Evolutionary conservation across 2,329 filamentous ascomycete species (phyloP), one percentile per base, ranked within the genome.

Genomic region (Aspergillus ustus): DNA sequence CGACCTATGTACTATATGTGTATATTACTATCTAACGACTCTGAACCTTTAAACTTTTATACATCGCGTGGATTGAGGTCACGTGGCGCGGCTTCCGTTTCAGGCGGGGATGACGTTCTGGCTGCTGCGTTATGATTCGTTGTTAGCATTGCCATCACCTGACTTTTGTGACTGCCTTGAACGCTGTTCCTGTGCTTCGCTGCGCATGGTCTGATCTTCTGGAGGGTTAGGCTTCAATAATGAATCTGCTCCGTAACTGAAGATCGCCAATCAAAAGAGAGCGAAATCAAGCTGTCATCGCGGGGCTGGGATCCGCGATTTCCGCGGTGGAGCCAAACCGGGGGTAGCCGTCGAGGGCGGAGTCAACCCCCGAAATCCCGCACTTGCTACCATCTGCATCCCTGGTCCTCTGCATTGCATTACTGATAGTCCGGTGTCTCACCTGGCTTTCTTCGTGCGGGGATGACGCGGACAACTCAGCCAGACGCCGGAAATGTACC

Each of bases 401-500:
- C 28, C 15, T 29, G 20, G 17, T 15, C 17, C 50, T 17, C 37
- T 51, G 44, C 29, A 40, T 40, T 19, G 19, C 6, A 19, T 29
- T n/a, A 45, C 53, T 20, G 25, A 40, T 7, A 8, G 40, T 22
- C 19, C 4, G 20, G 28, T 19, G 17, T 44, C 46, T 51, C 34
- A 40, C 34, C 11, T 40, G 13, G 17, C 15, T 20, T 22, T n/a
- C 19, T 6, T 2, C 11, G 25, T 25, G 54, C 45, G 55, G 46
- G 55, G 55, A 57, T 57, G 55, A 52, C 34, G 55, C 55, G 49
- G 54, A 54, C 43, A n/a, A 28, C 6, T 34, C 60, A 46, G n/a
- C 31, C 20, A 5, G 28, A 29, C 46, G n/a, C 34, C 63, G 63
- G 63, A 65, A 65, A 63, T 57, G 58, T 61, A 57, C 63, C 63